phyloP scores from a whole-genome alignment of 2,329 filamentous ascomycete species.

The Pseudogymnoascus sp. region DNA sequence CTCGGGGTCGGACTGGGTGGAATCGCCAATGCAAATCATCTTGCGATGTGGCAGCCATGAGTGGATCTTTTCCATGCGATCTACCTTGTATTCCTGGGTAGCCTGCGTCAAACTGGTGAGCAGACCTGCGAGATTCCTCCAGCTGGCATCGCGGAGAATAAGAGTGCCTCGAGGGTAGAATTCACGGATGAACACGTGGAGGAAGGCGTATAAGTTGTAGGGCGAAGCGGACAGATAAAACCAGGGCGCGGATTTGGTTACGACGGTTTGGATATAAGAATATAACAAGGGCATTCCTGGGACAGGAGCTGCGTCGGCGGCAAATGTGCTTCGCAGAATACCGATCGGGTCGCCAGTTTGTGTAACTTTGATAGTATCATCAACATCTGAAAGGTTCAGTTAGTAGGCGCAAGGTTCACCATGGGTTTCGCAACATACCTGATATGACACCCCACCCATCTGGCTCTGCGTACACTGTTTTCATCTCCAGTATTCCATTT shows the following conservation, averaged over 20 bases:
- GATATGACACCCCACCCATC: slow-evolving; percentile 81
- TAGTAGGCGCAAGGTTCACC: background rate
- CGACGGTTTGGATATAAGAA: slow-evolving; percentile 46
- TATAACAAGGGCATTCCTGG: slow-evolving; percentile 82
- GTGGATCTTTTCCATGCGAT: slow-evolving; percentile 69
- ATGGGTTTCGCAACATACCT: slow-evolving; percentile 34
- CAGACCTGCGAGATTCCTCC: slow-evolving; percentile 75
- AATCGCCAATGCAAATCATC: slow-evolving; percentile 82
- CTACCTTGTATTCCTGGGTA: slow-evolving; percentile 79
- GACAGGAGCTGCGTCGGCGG: slow-evolving; percentile 62
- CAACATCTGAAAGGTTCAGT: slow-evolving; percentile 54
- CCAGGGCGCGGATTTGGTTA: slow-evolving; percentile 58
- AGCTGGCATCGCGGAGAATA: slow-evolving; percentile 75
- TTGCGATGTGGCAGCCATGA: slow-evolving; percentile 68
- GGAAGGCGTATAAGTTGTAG: slow-evolving; percentile 87
- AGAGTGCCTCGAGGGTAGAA: slow-evolving; percentile 72
- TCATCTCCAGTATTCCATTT: slow-evolving; percentile 50
- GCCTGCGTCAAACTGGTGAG: slow-evolving; percentile 70
- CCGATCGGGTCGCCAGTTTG: slow-evolving; percentile 71
- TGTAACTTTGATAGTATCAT: slow-evolving; percentile 93
- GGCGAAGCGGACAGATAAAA: slow-evolving; percentile 93
- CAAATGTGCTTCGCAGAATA: slow-evolving; percentile 77
- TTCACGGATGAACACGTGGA: slow-evolving; percentile 61
- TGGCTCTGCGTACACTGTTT: slow-evolving; percentile 64
- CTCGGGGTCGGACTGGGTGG: slow-evolving; percentile 85